Evolutionary conservation across 768 basidiomycete species (phyloP).

Genomic region (Suillus bovinus): DNA sequence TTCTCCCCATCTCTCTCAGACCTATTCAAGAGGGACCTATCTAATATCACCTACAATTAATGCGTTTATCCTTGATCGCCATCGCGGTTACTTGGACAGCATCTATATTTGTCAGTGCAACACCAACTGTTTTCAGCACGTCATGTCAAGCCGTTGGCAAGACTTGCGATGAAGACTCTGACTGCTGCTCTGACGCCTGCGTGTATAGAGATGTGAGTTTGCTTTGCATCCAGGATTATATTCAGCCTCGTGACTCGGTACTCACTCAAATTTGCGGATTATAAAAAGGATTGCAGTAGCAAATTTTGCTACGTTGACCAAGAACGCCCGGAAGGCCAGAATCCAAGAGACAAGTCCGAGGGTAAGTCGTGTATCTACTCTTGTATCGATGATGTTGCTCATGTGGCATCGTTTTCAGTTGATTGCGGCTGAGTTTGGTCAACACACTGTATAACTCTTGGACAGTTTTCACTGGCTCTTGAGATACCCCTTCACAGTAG

Average conservation of each 20-base stretch:
- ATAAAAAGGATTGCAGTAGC: background rate
- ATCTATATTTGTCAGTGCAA: background rate
- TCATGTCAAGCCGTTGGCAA: background rate
- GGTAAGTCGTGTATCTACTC: background rate
- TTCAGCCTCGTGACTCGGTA: too few species aligned
- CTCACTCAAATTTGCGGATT: background rate
- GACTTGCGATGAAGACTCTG: background rate
- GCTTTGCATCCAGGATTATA: background rate
- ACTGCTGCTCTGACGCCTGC: background rate
- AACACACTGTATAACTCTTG: too few species aligned
- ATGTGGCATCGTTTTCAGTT: background rate
- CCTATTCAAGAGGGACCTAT: background rate
- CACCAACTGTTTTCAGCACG: background rate
- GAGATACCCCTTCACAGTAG: background rate
- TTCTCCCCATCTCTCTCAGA: background rate
- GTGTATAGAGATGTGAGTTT: background rate
- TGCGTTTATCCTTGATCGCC: background rate
- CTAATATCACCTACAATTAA: background rate
- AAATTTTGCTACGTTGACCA: background rate
- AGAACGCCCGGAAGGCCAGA: background rate
- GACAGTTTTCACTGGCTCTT: background rate
- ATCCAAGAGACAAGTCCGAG: background rate
- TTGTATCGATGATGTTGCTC: background rate
- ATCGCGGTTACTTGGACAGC: background rate
- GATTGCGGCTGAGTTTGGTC: background rate